A percentile compares a stretch with the other conserved stretches of the same genome.
phyloP scores from a whole-genome alignment of 2,329 filamentous ascomycete genomes.

The Stagonosporopsis chrysanthemi region DNA sequence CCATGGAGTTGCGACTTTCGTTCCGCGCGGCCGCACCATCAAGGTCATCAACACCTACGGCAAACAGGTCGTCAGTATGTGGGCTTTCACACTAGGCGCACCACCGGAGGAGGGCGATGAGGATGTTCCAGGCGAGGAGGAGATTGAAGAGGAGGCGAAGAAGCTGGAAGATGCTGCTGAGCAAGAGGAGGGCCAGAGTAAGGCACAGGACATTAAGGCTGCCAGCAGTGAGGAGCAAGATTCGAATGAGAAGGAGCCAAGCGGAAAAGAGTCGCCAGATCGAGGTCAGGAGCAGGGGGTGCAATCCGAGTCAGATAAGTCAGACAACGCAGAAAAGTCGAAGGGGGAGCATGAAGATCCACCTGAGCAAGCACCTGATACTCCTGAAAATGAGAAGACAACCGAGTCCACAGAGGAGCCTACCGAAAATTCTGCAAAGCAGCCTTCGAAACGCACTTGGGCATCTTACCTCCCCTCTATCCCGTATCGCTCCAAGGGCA shows the following conservation, averaged over 20 bases:
- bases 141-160: conserved; percentile 35
- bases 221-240: neutral
- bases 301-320: neutral
- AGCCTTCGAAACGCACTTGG: conserved; percentile 46
- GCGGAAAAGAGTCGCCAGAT: neutral
- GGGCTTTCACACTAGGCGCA: conserved; percentile 58
- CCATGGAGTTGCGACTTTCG: conserved; percentile 60
- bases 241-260: neutral
- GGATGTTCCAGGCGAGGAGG: conserved; percentile 31
- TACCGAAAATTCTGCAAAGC: conserved; percentile 19
- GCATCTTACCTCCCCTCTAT: conserved; percentile 51
- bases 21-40: conserved; percentile 57
- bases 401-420: conserved; percentile 17
- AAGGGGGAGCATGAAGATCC: conserved; percentile 26
- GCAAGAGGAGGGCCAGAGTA: conserved; percentile 17
- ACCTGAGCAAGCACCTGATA: conserved; percentile 42
- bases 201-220: neutral
- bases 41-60: conserved; percentile 61
- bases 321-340: conserved; percentile 2
- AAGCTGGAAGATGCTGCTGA: conserved; percentile 32
- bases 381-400: conserved; percentile 31
- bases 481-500: conserved; percentile 43
- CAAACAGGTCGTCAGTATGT: conserved; percentile 59
- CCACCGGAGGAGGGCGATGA: conserved; percentile 51
- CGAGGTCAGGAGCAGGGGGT: conserved; percentile 9